Conservation (phyloP, 257 asterid genomes). For the Nicotiana undulata region DNA sequence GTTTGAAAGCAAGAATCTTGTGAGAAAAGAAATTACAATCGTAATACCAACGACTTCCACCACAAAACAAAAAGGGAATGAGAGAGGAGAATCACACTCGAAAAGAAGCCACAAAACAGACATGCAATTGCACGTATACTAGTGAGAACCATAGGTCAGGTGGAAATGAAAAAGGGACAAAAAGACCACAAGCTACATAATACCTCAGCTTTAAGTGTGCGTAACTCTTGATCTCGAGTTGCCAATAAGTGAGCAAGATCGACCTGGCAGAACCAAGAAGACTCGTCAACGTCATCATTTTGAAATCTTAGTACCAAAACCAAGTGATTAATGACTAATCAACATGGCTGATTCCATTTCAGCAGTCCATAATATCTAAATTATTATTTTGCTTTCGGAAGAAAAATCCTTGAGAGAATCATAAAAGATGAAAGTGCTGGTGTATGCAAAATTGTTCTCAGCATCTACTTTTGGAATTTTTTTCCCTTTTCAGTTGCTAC, state of each 20-base stretch:
- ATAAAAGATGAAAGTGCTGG: not conserved
- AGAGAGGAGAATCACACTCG: not conserved
- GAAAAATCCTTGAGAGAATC: not conserved
- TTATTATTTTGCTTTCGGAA: not conserved
- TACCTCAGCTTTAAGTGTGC: conserved; percentile 96
- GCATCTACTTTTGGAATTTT: not conserved
- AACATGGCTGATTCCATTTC: not conserved
- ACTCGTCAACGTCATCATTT: not conserved
- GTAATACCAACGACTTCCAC: not conserved
- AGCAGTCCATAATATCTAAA: not conserved
- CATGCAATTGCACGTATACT: not conserved
- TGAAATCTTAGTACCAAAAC: conserved; percentile 3
- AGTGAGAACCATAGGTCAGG: not conserved
- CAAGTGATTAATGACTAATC: not conserved
- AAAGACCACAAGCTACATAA: not conserved
- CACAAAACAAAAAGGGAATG: not conserved
- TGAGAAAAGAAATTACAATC: not conserved
- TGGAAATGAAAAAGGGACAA: not conserved
- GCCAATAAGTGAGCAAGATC: conserved; percentile 95
- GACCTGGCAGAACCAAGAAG: conserved; percentile 46
- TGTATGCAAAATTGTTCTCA: not conserved
- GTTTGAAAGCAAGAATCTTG: not conserved
- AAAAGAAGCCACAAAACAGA: not conserved
- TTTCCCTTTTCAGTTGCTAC: not conserved
- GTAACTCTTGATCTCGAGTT: conserved; percentile 93